Evolutionary conservation across 2,329 filamentous ascomycete species (phyloP).

Genomic region (Pseudogymnoascus sp.): DNA sequence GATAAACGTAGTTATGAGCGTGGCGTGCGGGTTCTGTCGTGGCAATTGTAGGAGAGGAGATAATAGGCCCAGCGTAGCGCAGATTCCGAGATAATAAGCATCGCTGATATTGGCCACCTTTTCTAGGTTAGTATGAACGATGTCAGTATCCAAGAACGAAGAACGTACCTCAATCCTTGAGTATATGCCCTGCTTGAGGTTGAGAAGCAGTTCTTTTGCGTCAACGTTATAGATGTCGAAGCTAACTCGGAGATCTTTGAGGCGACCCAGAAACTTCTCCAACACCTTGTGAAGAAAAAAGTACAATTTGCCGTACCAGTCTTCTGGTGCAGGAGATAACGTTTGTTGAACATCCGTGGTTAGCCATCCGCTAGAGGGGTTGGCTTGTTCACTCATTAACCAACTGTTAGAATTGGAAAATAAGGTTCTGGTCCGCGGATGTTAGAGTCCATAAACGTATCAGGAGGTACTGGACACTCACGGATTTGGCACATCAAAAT

Average conservation of each 20-base stretch:
- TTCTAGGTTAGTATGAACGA: not conserved
- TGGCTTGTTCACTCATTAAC: conserved; percentile 32
- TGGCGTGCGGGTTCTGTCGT: conserved; percentile 31
- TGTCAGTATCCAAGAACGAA: not conserved
- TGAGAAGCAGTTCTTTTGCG: conserved; percentile 20
- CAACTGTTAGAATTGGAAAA: conserved; percentile 27
- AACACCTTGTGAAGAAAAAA: conserved; percentile 28
- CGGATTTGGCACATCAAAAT: conserved; percentile 33
- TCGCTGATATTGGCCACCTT: conserved; percentile 37
- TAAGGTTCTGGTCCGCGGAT: conserved; percentile 29
- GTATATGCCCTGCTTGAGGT: conserved; percentile 20
- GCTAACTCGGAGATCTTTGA: conserved; percentile 18
- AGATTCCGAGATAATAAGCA: conserved; percentile 27
- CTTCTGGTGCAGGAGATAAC: conserved; percentile 24
- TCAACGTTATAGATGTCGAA: conserved; percentile 28
- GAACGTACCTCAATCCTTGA: conserved; percentile 33
- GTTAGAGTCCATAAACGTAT: conserved; percentile 10
- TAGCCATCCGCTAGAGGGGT: conserved; percentile 33
- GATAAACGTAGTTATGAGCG: conserved; percentile 34
- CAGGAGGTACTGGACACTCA: conserved; percentile 22
- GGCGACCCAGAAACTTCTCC: conserved; percentile 24
- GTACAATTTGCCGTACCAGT: conserved; percentile 34
- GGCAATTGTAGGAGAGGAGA: conserved; percentile 29
- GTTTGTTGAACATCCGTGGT: conserved; percentile 22
- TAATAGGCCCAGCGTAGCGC: conserved; percentile 23